Evolutionary conservation across 331 rosid genomes (phyloP).

Genomic region (Rosa hybrid): DNA sequence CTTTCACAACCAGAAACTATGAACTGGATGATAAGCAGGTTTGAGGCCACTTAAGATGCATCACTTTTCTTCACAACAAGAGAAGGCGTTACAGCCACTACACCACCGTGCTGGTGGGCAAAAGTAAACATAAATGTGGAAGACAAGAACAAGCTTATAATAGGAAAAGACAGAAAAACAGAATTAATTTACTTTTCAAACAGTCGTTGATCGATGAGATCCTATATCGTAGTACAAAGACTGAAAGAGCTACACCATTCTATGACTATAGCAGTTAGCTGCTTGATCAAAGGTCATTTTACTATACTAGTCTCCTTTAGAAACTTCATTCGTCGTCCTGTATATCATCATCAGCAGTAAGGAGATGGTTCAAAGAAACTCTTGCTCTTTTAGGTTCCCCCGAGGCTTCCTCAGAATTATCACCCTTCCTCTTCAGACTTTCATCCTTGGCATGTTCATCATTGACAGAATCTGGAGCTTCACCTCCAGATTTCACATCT

Average conservation of each 20-base stretch:
- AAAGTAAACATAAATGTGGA: not conserved
- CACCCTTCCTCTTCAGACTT: slow-evolving; percentile 60
- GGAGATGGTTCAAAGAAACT: slow-evolving; percentile 65
- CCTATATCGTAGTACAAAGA: not conserved
- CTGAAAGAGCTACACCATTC: not conserved
- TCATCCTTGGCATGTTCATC: slow-evolving; percentile 41
- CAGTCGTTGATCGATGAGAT: not conserved
- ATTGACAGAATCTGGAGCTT: slow-evolving; percentile 29
- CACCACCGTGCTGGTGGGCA: not conserved
- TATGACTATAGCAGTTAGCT: slow-evolving; percentile 6
- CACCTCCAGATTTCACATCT: slow-evolving; percentile 40
- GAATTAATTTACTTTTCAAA: not conserved
- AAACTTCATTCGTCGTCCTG: slow-evolving; percentile 55
- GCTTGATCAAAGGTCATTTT: slow-evolving; percentile 10
- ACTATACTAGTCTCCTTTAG: slow-evolving; percentile 11
- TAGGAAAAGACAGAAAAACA: not conserved
- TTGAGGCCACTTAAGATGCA: not conserved
- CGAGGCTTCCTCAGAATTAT: slow-evolving; percentile 37
- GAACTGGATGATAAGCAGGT: not conserved
- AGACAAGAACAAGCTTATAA: not conserved
- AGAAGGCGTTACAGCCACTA: not conserved
- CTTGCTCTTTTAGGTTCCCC: slow-evolving; percentile 56
- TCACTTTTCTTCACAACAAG: not conserved
- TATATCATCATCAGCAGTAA: slow-evolving; percentile 68
- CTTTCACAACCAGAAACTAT: not conserved